A percentile compares a stretch with the other conserved stretches of the same genome.
Conservation (phyloP, 2,329 filamentous ascomycete genomes). For the Nannizziopsis barbatae region DNA sequence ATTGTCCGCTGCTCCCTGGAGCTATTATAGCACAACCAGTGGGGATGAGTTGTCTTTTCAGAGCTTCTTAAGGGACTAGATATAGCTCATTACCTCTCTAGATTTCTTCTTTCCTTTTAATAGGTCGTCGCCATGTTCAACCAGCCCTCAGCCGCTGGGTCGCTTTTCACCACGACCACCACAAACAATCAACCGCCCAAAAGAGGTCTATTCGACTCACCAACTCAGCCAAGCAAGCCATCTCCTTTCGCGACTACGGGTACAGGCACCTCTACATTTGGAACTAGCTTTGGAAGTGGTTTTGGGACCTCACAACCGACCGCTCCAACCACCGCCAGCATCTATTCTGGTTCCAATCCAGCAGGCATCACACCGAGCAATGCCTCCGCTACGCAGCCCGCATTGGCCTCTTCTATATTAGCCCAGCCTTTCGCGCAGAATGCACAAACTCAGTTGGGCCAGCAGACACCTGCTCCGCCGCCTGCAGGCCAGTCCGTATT, state of each 20-base stretch:
- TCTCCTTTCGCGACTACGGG: slow-evolving; percentile 12
- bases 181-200: slow-evolving; percentile 12
- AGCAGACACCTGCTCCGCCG: slow-evolving; percentile 18
- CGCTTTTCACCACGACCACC: slow-evolving; percentile 5
- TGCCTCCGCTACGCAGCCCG: slow-evolving; percentile 16
- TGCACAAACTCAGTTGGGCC: slow-evolving; percentile 14
- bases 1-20: not conserved
- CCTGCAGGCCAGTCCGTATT: slow-evolving; percentile 17
- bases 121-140: slow-evolving; percentile 1
- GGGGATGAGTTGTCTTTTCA: not conserved
- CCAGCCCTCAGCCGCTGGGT: slow-evolving; percentile 5
- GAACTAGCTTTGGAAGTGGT: slow-evolving; percentile 17
- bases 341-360: slow-evolving; percentile 6
- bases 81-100: not conserved
- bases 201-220: slow-evolving; percentile 11
- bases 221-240: slow-evolving; percentile 10
- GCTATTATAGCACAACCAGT: not conserved
- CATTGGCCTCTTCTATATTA: slow-evolving; percentile 21
- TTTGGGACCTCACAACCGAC: slow-evolving; percentile 21
- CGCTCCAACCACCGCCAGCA: slow-evolving; percentile 16
- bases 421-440: slow-evolving; percentile 20
- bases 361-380: not conserved
- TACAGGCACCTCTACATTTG: slow-evolving; percentile 15
- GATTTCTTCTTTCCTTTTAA: not conserved
- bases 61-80: not conserved